Evolutionary conservation across 345 rosid genomes (phyloP), one percentile per base, ranked within the genome.

Genomic region (Geranium brycei): DNA sequence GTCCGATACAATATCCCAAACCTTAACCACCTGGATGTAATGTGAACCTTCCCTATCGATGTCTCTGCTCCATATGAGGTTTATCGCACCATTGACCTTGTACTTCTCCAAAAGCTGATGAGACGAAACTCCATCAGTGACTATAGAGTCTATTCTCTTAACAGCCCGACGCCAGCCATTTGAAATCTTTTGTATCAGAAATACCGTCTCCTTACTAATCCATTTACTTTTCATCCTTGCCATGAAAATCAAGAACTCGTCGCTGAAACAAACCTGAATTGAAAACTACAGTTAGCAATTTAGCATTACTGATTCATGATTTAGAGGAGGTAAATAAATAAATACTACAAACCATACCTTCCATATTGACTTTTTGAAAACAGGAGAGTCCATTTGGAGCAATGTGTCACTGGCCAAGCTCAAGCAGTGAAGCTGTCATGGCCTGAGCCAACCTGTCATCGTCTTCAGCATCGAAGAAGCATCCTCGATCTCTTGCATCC

Each of bases 401-500:
- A 75, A 64, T 58, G 23, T 59, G 47, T 69, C 58, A 61, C 51
- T 75, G 75, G 64, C 63, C 62, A 64, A 69, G 65, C 16, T 67
- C 76, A 62, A 68, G 40, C 56, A 73, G 38, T 56, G 76, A 61
- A 66, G 65, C 61, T 53, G 32, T 58, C 41, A 79, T 64, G 53
- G 70, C 66, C 59, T 53, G 12, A 38, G 65, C 69, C 68, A 78
- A 66, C 17, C 66, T 73, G 55, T 69, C 64, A 23, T 82, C 79
- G 17, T 77, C 77, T n/a, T 75, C 77, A 5, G 66, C 78, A 40
- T 73, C 30, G 63, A 70, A 82, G 78, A 79, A 79, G 65, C 83
- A 77, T 1, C 31, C 28, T 4, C 81, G 78, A 1, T 7, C 40
- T 64, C 66, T 79, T 8, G 83, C 81, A 73, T 82, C 83, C 65